Evolutionary conservation across 1,139 yeast genomes (phyloP).

Genomic region (Saccharomyces pastorianus): DNA sequence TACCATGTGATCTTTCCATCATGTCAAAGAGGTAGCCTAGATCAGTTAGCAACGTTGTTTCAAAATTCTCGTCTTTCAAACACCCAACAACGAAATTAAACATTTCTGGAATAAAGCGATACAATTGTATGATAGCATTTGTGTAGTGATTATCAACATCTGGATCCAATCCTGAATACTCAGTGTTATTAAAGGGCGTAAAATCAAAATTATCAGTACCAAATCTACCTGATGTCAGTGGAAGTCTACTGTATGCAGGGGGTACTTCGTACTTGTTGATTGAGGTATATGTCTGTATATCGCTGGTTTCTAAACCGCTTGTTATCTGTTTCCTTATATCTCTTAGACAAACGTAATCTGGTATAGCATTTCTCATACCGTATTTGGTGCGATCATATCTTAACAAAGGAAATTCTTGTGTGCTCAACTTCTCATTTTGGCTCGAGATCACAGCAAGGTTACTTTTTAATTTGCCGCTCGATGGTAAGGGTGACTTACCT

Average conservation of each 20-base stretch:
- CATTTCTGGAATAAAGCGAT: slow-evolving; percentile 65
- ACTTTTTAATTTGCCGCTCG: not conserved
- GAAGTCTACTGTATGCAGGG: slow-evolving; percentile 64
- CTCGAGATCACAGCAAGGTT: not conserved
- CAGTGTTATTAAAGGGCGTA: slow-evolving; percentile 67
- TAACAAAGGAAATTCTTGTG: slow-evolving; percentile 14
- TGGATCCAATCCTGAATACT: slow-evolving; percentile 79
- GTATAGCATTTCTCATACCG: slow-evolving; percentile 45
- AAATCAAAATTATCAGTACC: slow-evolving; percentile 95
- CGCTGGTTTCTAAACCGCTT: slow-evolving; percentile 13
- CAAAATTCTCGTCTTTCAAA: slow-evolving; percentile 50
- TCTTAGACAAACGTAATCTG: slow-evolving; percentile 53
- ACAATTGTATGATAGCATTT: slow-evolving; percentile 75
- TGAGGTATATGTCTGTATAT: slow-evolving; percentile 23
- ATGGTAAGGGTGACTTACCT: slow-evolving; percentile 6
- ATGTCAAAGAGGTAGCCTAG: slow-evolving; percentile 85
- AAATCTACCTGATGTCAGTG: slow-evolving; percentile 77
- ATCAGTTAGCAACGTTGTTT: slow-evolving; percentile 54
- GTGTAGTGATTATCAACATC: slow-evolving; percentile 76
- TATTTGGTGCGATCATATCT: slow-evolving; percentile 48
- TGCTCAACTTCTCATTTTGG: slow-evolving; percentile 3
- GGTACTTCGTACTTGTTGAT: slow-evolving; percentile 41
- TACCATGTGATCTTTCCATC: slow-evolving; percentile 75
- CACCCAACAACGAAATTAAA: slow-evolving; percentile 56
- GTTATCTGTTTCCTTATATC: slow-evolving; percentile 41